Evolutionary conservation across 2,329 filamentous ascomycete species (phyloP).

Genomic region (Phialocephala sp.): DNA sequence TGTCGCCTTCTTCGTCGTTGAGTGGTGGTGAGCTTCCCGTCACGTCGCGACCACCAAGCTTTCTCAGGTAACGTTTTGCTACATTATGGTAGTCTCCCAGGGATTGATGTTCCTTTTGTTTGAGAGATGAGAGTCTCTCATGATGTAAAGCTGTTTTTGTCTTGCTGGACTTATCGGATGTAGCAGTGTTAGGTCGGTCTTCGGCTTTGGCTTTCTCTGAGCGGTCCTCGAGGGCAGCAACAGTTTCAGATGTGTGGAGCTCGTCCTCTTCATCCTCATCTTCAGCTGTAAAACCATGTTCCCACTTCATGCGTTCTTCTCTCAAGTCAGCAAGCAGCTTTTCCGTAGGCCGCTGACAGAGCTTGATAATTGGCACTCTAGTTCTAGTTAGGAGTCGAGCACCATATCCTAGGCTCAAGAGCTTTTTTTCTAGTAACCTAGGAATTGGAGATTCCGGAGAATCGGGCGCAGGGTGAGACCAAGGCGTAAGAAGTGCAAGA

Average conservation of each 20-base stretch:
- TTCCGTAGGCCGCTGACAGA: constrained; percentile 73
- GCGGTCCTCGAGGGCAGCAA: constrained; percentile 6
- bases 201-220: background rate
- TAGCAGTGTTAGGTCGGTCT: no score
- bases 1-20: constrained; percentile 48
- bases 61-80: constrained; percentile 40
- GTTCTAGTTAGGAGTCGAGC: constrained; percentile 79
- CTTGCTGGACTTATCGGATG: background rate
- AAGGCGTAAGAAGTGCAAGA: constrained; percentile 74
- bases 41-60: constrained; percentile 40
- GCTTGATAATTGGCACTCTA: constrained; percentile 84
- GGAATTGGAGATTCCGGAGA: constrained; percentile 68
- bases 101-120: constrained; percentile 40
- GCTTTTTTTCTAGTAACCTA: constrained; percentile 74
- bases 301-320: constrained; percentile 74
- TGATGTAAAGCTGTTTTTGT: constrained; percentile 14
- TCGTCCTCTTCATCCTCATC: constrained; percentile 40
- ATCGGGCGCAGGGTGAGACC: constrained; percentile 60
- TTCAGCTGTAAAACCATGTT: constrained; percentile 54
- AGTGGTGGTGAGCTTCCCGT: constrained; percentile 32
- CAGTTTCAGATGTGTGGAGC: constrained; percentile 36
- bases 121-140: constrained; percentile 32
- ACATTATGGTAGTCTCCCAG: constrained; percentile 40
- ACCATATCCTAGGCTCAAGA: constrained; percentile 75
- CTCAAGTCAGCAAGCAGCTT: constrained; percentile 65